Evolutionary conservation across 768 basidiomycete species (phyloP).

Genomic region (Pleurotus tuber-regium): DNA sequence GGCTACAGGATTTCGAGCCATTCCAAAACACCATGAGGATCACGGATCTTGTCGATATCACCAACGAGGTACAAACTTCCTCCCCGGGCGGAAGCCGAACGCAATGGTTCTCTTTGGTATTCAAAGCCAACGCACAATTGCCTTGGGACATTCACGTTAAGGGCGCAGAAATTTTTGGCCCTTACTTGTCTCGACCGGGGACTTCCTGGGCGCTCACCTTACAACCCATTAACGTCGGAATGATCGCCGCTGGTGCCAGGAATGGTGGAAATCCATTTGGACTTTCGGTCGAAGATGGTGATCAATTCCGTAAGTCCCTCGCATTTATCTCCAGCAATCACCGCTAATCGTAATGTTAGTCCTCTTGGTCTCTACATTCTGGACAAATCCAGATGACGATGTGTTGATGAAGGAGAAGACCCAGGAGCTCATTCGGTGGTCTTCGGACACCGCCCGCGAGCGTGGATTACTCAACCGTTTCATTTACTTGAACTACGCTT

Average conservation of each 20-base stretch:
- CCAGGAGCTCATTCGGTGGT: conserved; percentile 7
- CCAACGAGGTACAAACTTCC: background rate
- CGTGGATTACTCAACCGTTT: conserved; percentile 10
- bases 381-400: conserved; percentile 13
- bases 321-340: background rate
- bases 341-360: background rate
- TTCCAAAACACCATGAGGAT: conserved; percentile 10
- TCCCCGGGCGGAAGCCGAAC: conserved; percentile 9
- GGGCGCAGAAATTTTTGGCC: conserved; percentile 4
- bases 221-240: conserved; percentile 13
- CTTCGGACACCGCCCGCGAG: conserved; percentile 1
- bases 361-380: conserved; percentile 10
- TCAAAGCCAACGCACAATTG: conserved; percentile 9
- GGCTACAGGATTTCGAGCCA: conserved; percentile 2
- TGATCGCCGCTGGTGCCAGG: conserved; percentile 4
- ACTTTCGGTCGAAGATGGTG: conserved; percentile 10
- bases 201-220: conserved; percentile 7
- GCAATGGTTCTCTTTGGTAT: conserved; percentile 13
- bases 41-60: conserved; percentile 3
- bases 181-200: background rate
- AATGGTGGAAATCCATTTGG: conserved; percentile 13
- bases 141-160: conserved; percentile 12
- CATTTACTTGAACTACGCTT: conserved; percentile 13
- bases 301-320: conserved; percentile 13
- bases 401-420: conserved; percentile 2